Evolutionary conservation across 2,329 filamentous ascomycete genomes (phyloP), one percentile per base, ranked within the genome.

Genomic region (Sporothrix inflata): DNA sequence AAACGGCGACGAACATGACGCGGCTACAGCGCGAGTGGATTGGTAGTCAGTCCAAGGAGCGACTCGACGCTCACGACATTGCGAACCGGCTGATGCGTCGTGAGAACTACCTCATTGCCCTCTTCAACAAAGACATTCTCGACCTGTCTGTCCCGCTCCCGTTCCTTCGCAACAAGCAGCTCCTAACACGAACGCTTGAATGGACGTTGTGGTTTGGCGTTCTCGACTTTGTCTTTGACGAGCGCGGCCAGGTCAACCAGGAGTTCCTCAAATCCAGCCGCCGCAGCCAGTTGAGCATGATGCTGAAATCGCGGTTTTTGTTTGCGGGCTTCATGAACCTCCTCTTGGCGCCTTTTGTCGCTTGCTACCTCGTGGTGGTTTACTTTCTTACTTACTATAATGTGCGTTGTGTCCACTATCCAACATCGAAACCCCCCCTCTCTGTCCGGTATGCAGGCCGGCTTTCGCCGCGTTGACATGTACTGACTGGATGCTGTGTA

Each of bases 311-410:
- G 53, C 89, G 96, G 5, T 94, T 99, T 74, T 85, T 92, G 40
- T 93, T 97, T 78, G 92, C 92, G 1, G 96, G 94, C 1, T 82
- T 96, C 61, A 91, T 97, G 83, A 97, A 96, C 78, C 88, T 98
- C 57, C 83, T 98, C 53, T 89, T 94, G 75, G 93, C 94, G 0
- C 95, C 96, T 0, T 93, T 98, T 76, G 90, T 97, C 55, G 89
- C 97, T n/a, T 85, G 91, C 14, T 97, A 96, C 77, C 91, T 97
- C 49, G 83, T 97, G 57, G 89, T 97, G 76, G 90, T 96, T 74
- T 97, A 97, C 80, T 93, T 99, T 78, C 94, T 98, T 79, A 94
- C 92, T 42, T 97, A 98, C 79, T 98, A 98, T 80, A 96, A 96
- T 78, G 91, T 92, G 81, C 81, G 88, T 81, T 34, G 30, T 34